A percentile compares a stretch with the other conserved stretches of the same genome.
Evolutionary conservation across 331 rosid genomes (phyloP).

Genomic region (Rhamnella rubrinervis): DNA sequence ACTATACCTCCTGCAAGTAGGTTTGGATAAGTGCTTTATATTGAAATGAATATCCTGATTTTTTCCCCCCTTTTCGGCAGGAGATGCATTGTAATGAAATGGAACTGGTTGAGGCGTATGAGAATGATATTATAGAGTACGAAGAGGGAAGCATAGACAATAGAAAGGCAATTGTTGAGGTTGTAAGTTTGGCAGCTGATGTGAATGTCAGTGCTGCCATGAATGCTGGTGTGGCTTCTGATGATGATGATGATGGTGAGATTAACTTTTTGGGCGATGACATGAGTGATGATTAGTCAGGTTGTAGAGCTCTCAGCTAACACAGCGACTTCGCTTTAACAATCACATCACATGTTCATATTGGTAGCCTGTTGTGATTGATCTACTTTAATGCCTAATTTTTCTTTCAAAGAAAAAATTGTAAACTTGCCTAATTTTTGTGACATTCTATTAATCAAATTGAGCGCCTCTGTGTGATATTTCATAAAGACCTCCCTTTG

Average conservation of each 20-base stretch:
- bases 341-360: neutral
- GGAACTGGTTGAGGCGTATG: conserved; percentile 59
- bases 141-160: conserved; percentile 51
- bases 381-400: neutral
- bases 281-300: conserved; percentile 58
- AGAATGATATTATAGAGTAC: conserved; percentile 63
- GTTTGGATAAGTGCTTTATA: neutral
- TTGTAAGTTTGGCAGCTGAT: conserved; percentile 39
- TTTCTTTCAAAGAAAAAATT: neutral
- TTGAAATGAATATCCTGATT: neutral
- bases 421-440: neutral
- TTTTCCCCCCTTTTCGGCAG: conserved; percentile 39
- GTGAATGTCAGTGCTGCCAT: conserved; percentile 38
- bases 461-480: too few species aligned
- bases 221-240: conserved; percentile 48
- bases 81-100: conserved; percentile 47
- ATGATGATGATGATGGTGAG: conserved; percentile 64
- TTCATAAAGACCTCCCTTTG: too few species aligned
- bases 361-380: neutral
- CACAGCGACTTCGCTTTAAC: neutral
- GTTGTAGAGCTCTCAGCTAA: conserved; percentile 23
- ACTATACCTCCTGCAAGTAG: neutral
- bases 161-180: conserved; percentile 58
- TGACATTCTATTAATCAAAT: too few species aligned
- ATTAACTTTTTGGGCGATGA: conserved; percentile 69